Evolutionary conservation across 306 rosid species (phyloP), one percentile per base, ranked within the genome.

Genomic region (Gastrolobium villosum): DNA sequence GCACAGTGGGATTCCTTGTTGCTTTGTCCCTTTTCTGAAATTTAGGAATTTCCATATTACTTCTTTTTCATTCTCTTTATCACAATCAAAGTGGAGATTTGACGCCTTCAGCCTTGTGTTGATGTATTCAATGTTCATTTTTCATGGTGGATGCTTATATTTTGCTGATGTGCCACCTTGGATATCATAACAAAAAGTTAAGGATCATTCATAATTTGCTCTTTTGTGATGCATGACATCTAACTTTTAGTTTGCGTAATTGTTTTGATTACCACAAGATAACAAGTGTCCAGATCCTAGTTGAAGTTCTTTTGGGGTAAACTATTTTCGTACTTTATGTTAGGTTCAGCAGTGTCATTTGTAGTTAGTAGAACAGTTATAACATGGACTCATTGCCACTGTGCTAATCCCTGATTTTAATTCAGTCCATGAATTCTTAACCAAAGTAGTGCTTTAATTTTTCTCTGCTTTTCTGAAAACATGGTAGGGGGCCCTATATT

Each of bases 1-100:
- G 83, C 65, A 72, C 77, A 75, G 46, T 70, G 44, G 74, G 81
- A 74, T 83, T 87, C 88, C 76, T 76, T 77, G 75, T 52, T 65
- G 53, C 68, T 76, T 57, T 70, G 75, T 63, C 57, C 52, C 54
- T 78, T 74, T 78, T 79, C 60, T n/a, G 9, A 28, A 82, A 43
- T 75, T 65, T 56, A 79, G 79, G 82, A 77, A 80, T 88, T 88
- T 77, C 57, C 56, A 4, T 76, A 10, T 64, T 55, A 34, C 63
- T 75, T 55, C 72, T 67, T 83, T 61, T 64, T 9, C 37, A 43
- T 79, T 75, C 72, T 54, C 39, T 76, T 72, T 80, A 69, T 59
- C 62, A 57, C 68, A 60, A 76, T 26, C 68, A 64, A 83, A 85
- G 87, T 77, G 70, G 87, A 50, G 70, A 74, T 80, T 79, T 75